Conservation (phyloP, 345 rosid species). For the Toxicodendron radicans region DNA sequence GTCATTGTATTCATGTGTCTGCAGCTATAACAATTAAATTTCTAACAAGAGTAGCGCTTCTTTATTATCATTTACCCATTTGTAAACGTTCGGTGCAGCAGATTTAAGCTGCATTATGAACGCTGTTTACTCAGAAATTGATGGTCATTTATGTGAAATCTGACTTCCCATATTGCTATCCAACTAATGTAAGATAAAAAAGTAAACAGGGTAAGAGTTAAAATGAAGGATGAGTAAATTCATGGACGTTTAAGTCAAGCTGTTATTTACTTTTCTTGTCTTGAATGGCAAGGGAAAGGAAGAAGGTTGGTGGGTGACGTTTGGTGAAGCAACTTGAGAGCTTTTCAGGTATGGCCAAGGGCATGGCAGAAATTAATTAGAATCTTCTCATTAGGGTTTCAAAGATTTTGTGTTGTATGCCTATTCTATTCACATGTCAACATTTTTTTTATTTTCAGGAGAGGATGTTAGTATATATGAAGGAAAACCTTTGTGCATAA, state of each 20-base stretch:
- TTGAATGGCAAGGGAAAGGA: constrained; percentile 24
- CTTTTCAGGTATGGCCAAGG: constrained; percentile 13
- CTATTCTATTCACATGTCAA: too few species aligned
- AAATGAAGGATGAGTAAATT: background rate
- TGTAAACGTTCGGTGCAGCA: constrained; percentile 26
- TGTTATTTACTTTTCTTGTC: constrained; percentile 20
- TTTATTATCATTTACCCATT: constrained; percentile 15
- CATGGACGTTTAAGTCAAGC: constrained; percentile 1
- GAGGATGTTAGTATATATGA: background rate
- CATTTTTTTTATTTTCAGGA: too few species aligned
- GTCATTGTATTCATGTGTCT: constrained; percentile 49
- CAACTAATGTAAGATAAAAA: background rate
- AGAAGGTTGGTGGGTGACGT: background rate
- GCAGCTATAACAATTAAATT: constrained; percentile 37
- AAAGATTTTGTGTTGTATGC: too few species aligned
- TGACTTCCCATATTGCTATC: background rate
- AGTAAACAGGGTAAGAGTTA: background rate
- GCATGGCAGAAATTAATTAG: too few species aligned
- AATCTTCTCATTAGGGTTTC: too few species aligned
- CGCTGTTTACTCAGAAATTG: constrained; percentile 6
- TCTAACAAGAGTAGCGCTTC: constrained; percentile 27
- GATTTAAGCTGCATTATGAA: background rate
- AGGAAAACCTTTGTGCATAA: background rate
- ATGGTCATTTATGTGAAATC: constrained; percentile 1
- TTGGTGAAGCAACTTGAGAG: constrained; percentile 24